Conservation (phyloP, 495 filamentous ascomycete species). For the Rusavskia elegans region DNA sequence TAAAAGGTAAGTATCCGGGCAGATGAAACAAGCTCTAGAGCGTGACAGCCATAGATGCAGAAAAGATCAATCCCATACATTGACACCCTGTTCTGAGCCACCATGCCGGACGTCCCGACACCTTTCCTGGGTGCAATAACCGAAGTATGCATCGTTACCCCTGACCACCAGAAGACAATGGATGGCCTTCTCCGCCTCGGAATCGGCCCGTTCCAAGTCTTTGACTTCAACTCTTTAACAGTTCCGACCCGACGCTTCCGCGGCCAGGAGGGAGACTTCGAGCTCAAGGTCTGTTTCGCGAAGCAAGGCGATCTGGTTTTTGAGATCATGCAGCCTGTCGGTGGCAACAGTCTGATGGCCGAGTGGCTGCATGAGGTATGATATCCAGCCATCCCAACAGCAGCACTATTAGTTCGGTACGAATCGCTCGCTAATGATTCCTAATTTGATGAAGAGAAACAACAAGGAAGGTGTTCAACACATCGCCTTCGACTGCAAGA, state of each 20-base stretch:
- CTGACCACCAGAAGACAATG: slow-evolving; percentile 5
- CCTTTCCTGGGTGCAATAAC: slow-evolving; percentile 6
- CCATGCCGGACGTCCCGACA: too few relatives aligned
- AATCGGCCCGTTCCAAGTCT: slow-evolving; percentile 8
- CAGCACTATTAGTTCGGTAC: too few relatives aligned
- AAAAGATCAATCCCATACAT: too few relatives aligned
- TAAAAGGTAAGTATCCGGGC: too few relatives aligned
- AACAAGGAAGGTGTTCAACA: slow-evolving; percentile 7
- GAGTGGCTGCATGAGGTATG: slow-evolving; percentile 6
- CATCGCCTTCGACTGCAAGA: slow-evolving; percentile 7
- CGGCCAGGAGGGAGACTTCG: slow-evolving; percentile 2
- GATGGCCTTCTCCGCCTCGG: slow-evolving; percentile 8
- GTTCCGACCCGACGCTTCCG: not conserved
- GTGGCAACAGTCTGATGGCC: slow-evolving; percentile 5
- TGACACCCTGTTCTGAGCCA: too few relatives aligned
- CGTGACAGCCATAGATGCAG: too few relatives aligned
- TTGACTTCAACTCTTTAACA: slow-evolving; percentile 3
- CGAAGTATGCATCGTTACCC: slow-evolving; percentile 10
- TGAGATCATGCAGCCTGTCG: slow-evolving; percentile 10
- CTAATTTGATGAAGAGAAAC: not conserved
- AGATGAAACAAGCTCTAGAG: too few relatives aligned
- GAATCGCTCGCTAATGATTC: not conserved
- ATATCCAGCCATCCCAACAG: not conserved
- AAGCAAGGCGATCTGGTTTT: slow-evolving; percentile 4
- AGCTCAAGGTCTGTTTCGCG: slow-evolving; percentile 10